Evolutionary conservation across 495 filamentous ascomycete species (phyloP).

Genomic region (Daldinia vernicosa): DNA sequence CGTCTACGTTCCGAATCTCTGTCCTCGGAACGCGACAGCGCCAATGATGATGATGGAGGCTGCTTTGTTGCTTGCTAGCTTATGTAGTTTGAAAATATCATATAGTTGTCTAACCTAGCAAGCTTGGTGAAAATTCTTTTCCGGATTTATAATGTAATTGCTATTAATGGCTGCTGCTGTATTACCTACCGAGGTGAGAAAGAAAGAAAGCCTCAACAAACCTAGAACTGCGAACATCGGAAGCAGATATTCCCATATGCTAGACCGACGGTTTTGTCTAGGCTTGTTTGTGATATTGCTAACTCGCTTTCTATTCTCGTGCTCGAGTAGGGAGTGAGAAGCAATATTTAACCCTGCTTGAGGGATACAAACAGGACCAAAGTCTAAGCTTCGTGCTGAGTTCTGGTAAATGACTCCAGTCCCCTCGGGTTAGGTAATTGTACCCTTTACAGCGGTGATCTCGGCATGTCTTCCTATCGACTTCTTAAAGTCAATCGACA

Average conservation of each 20-base stretch:
- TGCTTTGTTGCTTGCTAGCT: neutral
- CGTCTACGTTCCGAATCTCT: conserved; percentile 28
- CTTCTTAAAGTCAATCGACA: conserved; percentile 22
- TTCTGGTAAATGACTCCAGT: conserved; percentile 6
- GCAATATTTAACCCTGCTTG: neutral
- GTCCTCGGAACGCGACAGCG: conserved; percentile 23
- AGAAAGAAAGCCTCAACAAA: conserved; percentile 11
- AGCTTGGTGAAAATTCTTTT: conserved; percentile 1
- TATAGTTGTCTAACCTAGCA: conserved; percentile 7
- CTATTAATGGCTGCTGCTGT: conserved; percentile 11
- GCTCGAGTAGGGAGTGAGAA: conserved; percentile 1
- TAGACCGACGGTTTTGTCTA: conserved; percentile 29
- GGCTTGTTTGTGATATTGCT: conserved; percentile 29
- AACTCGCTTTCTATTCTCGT: conserved; percentile 17
- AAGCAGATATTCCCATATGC: conserved; percentile 28
- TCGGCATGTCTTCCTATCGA: conserved; percentile 30
- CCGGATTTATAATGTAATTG: conserved; percentile 13
- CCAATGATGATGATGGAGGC: conserved; percentile 12
- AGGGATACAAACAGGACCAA: conserved; percentile 25
- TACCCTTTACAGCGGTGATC: conserved; percentile 24
- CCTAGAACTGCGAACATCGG: conserved; percentile 13
- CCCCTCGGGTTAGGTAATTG: conserved; percentile 1
- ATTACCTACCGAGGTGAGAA: neutral
- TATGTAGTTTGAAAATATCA: conserved; percentile 1
- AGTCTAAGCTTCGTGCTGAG: neutral